Conservation (phyloP, 345 rosid genomes). For the Limnanthes douglasii region DNA sequence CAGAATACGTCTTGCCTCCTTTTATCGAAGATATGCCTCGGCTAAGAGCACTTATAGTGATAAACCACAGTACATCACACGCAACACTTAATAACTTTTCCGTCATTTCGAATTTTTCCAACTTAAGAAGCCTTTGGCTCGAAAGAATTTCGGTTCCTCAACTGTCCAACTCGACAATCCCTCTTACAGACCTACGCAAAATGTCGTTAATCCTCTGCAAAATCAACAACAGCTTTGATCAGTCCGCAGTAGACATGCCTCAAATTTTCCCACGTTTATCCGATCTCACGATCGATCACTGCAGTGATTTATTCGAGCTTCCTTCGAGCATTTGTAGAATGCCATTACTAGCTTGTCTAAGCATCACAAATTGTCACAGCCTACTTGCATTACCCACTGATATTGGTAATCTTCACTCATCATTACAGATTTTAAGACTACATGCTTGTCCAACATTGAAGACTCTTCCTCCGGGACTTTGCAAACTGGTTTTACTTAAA, state of each 20-base stretch:
- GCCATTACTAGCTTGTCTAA: constrained; percentile 36
- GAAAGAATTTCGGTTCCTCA: constrained; percentile 51
- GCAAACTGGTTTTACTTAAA: constrained; percentile 37
- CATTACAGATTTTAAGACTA: constrained; percentile 39
- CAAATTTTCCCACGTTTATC: constrained; percentile 41
- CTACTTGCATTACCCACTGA: constrained; percentile 32
- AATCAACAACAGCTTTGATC: constrained; percentile 39
- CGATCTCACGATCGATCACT: constrained; percentile 70
- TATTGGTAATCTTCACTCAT: constrained; percentile 29
- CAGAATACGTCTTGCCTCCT: constrained; percentile 61
- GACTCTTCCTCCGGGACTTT: constrained; percentile 34
- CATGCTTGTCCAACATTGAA: constrained; percentile 64
- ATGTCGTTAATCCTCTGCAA: constrained; percentile 68
- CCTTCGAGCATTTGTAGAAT: constrained; percentile 42
- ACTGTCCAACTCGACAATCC: constrained; percentile 24
- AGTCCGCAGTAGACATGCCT: constrained; percentile 26
- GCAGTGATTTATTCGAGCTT: constrained; percentile 47
- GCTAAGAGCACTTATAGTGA: constrained; percentile 63
- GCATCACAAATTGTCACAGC: constrained; percentile 82
- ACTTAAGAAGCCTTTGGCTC: constrained; percentile 75
- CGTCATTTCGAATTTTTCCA: constrained; percentile 27
- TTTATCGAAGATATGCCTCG: constrained; percentile 53
- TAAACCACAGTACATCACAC: constrained; percentile 39
- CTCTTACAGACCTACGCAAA: constrained; percentile 34
- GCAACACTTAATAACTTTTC: constrained; percentile 44